Conservation (phyloP, 495 filamentous ascomycete species). For the Neurospora sp. region DNA sequence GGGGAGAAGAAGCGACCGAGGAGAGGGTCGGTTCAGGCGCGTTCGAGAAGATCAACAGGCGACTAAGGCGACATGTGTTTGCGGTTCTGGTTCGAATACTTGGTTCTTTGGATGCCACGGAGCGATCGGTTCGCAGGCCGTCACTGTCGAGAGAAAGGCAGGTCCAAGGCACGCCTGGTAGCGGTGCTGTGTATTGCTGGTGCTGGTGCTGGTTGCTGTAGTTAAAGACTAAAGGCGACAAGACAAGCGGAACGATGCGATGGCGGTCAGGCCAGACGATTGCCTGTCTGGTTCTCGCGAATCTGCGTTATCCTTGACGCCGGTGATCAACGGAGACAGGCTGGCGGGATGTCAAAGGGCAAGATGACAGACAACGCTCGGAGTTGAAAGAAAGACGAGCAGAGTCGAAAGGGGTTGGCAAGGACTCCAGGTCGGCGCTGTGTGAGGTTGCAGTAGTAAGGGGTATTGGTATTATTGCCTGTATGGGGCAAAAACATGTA, state of each 20-base stretch:
- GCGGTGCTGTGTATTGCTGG: neutral
- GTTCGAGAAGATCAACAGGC: conserved; percentile 7
- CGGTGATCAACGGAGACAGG: neutral
- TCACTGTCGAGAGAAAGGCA: neutral
- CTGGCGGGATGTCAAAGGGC: neutral
- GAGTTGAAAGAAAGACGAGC: neutral
- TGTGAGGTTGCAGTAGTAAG: neutral
- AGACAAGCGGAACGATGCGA: neutral
- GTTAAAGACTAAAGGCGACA: neutral
- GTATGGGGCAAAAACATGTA: neutral
- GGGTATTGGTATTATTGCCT: neutral
- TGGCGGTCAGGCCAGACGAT: neutral
- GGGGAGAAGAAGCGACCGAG: neutral
- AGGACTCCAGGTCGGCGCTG: neutral
- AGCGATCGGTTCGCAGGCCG: neutral
- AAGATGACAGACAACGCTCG: neutral
- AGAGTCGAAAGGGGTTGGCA: neutral
- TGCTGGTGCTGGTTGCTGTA: neutral
- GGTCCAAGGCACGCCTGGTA: neutral
- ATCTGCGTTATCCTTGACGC: neutral
- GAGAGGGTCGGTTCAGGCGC: conserved; percentile 11
- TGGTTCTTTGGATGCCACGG: neutral
- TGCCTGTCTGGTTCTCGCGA: neutral
- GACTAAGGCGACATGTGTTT: conserved; percentile 12
- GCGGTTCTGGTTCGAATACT: neutral